Conservation (phyloP, 345 rosid genomes). For the Crucihimalaya himalaica region DNA sequence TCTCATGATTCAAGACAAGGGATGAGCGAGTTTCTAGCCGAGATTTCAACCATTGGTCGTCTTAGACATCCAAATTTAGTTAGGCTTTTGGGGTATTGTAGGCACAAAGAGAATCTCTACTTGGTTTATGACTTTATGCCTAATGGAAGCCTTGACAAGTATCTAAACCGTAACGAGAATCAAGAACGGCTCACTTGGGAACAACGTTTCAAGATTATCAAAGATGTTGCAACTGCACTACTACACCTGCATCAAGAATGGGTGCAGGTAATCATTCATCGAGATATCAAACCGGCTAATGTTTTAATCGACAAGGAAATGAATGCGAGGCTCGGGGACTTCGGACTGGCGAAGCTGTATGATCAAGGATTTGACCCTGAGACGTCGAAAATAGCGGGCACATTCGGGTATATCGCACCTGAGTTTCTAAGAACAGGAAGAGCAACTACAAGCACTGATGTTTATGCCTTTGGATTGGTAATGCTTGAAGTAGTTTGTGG, state of each 20-base stretch:
- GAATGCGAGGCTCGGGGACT: slow-evolving; percentile 51
- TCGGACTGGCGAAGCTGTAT: slow-evolving; percentile 45
- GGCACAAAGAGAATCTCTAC: slow-evolving; percentile 44
- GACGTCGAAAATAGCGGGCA: slow-evolving; percentile 49
- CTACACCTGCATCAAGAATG: slow-evolving; percentile 51
- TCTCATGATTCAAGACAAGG: slow-evolving; percentile 58
- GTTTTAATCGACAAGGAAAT: slow-evolving; percentile 42
- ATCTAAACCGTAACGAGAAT: slow-evolving; percentile 25
- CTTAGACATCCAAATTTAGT: slow-evolving; percentile 47
- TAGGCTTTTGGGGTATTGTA: slow-evolving; percentile 49
- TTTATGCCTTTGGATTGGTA: slow-evolving; percentile 47
- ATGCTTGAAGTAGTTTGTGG: slow-evolving; percentile 54
- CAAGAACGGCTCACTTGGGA: slow-evolving; percentile 42
- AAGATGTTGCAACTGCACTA: slow-evolving; percentile 44
- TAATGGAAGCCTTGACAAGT: slow-evolving; percentile 56
- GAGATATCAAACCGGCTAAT: slow-evolving; percentile 51
- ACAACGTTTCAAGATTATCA: slow-evolving; percentile 48
- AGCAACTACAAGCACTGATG: slow-evolving; percentile 47
- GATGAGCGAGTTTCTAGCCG: slow-evolving; percentile 56
- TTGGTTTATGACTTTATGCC: slow-evolving; percentile 57
- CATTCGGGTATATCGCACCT: slow-evolving; percentile 47
- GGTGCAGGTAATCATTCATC: slow-evolving; percentile 52
- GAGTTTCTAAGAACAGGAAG: slow-evolving; percentile 46
- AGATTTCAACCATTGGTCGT: slow-evolving; percentile 50
- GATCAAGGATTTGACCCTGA: slow-evolving; percentile 46